Evolutionary conservation across 2,329 filamentous ascomycete genomes (phyloP).

Genomic region (Aspergillus pseudoviridinutans): DNA sequence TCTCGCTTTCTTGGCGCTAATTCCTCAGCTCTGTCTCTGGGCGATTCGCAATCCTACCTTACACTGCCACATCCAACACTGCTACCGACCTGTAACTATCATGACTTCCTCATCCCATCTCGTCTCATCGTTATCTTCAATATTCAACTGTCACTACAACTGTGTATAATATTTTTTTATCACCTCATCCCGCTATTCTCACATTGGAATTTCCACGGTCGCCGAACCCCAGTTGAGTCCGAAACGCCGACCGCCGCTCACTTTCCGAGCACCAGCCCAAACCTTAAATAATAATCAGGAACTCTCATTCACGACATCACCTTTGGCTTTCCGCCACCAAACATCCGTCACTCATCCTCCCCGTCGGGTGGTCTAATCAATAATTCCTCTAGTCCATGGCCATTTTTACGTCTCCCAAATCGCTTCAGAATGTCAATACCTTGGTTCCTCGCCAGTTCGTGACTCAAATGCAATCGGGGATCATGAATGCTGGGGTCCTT

Average conservation of each 20-base stretch:
- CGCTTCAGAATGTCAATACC: slow-evolving; percentile 43
- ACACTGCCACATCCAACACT: background rate
- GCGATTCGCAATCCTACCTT: background rate
- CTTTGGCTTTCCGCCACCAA: background rate
- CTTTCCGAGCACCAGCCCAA: background rate
- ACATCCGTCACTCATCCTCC: background rate
- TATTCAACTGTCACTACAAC: background rate
- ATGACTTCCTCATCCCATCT: too few species aligned
- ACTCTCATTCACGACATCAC: background rate
- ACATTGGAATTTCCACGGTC: background rate
- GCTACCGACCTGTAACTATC: too few species aligned
- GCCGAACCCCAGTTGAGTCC: too few species aligned
- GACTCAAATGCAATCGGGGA: slow-evolving; percentile 21
- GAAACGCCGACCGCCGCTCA: too few species aligned
- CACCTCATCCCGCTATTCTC: background rate
- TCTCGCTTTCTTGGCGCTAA: background rate
- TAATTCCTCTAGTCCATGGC: slow-evolving; percentile 26
- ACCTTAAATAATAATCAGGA: background rate
- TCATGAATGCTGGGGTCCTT: slow-evolving; percentile 16
- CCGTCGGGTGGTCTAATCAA: background rate
- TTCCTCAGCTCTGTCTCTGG: background rate
- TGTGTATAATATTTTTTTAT: too few species aligned
- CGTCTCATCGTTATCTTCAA: background rate
- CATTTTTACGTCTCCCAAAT: slow-evolving; percentile 47
- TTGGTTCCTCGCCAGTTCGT: slow-evolving; percentile 18